A percentile compares a stretch with the other conserved stretches of the same genome.
Evolutionary conservation across 148 eudicot species (phyloP).

Genomic region (Chenopodium berlandieri): DNA sequence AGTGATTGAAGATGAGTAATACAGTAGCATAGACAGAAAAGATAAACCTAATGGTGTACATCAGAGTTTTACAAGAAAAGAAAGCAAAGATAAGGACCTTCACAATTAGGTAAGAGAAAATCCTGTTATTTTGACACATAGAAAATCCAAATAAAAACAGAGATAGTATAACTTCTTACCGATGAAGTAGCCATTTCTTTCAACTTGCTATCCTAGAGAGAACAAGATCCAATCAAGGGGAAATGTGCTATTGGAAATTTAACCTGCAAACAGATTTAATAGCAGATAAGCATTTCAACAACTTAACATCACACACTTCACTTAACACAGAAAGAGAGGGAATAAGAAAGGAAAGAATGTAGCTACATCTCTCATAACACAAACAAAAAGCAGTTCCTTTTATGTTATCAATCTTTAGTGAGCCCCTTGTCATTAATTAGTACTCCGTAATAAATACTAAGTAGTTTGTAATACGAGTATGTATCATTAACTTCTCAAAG

Average conservation of each 20-base stretch:
- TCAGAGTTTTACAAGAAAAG: background rate
- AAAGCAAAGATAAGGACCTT: background rate
- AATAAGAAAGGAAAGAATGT: background rate
- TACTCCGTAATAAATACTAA: background rate
- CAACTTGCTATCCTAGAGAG: background rate
- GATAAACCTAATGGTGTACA: background rate
- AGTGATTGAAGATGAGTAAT: background rate
- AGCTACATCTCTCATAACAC: background rate
- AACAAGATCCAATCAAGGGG: background rate
- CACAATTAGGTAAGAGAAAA: background rate
- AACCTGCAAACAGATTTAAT: conserved; percentile 14
- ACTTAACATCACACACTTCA: background rate
- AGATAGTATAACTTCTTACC: conserved; percentile 18
- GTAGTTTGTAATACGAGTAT: background rate
- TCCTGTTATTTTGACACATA: background rate
- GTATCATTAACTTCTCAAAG: background rate
- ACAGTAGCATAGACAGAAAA: background rate
- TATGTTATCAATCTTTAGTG: background rate
- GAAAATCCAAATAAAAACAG: background rate
- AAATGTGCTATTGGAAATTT: background rate
- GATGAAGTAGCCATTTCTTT: conserved; percentile 31
- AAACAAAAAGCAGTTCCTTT: background rate
- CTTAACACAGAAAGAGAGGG: background rate
- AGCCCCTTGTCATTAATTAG: background rate
- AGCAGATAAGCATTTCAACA: background rate